These are phyloP conservation scores for Gossypium lobatum DNA, from an alignment of 441 rosid species.

Conservation along the genomic window DNA sequence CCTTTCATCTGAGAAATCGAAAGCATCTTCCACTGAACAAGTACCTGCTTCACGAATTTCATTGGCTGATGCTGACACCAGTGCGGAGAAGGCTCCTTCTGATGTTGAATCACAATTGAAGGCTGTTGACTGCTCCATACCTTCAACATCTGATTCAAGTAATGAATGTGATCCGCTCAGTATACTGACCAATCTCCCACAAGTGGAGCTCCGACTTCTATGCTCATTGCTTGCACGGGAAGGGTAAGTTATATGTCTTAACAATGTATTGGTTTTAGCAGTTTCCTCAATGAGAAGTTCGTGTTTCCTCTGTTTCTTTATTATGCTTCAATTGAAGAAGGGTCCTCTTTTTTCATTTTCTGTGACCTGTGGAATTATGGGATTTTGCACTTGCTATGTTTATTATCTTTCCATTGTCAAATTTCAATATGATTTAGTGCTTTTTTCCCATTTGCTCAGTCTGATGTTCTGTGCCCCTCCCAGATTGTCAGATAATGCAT, in stretches of 20 bases:
- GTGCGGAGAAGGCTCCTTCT: constrained; percentile 35
- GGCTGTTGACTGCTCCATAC: constrained; percentile 35
- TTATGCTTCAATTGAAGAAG: not conserved
- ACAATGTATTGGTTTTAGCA: not conserved
- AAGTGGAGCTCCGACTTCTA: constrained; percentile 72
- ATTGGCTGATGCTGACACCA: constrained; percentile 36
- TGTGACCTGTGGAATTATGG: not conserved
- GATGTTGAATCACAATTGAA: constrained; percentile 37
- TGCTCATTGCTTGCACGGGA: constrained; percentile 96
- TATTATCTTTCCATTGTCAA: not conserved
- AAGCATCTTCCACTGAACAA: constrained; percentile 40
- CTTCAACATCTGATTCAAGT: constrained; percentile 37
- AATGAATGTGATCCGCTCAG: constrained; percentile 53
- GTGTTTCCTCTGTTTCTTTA: not conserved
- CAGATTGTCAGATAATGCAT: constrained; percentile 96
- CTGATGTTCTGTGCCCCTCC: constrained; percentile 20
- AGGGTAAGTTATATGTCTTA: constrained; percentile 50
- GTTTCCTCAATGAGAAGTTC: not conserved
- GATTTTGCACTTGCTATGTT: not conserved
- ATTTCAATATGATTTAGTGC: not conserved
- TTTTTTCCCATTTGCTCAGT: not conserved
- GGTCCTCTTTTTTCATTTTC: not conserved
- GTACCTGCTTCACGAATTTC: constrained; percentile 35
- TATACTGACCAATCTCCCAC: constrained; percentile 72
- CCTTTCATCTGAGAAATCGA: constrained; percentile 45